Base-by-base conservation (phyloP, 257 asterid species). In the Eucommia ulmoides region DNA sequence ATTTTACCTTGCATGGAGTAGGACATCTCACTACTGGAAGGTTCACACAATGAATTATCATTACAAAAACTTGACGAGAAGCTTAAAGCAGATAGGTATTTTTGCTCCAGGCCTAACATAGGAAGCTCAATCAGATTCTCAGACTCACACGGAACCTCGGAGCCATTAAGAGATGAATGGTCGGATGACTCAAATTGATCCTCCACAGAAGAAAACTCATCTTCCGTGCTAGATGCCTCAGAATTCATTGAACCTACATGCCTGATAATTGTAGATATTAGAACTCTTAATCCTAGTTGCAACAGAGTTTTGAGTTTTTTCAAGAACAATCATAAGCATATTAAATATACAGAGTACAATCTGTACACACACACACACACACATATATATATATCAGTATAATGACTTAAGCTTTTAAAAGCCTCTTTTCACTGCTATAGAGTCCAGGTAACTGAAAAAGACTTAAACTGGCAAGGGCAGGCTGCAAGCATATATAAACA, bases 71-170 rank as follows among this genome's bases (percentile, higher is more conserved):
- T 74, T 61, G 48, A 62, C 50, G 80, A 74, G 62, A 81, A 60
- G 61, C 68, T 80, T 61, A 89, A 69, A 64, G 85, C 85, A 60
- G 88, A 79, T 49, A 86, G 67, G 63, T 73, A 86, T 65, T 66
- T 70, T 49, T 69, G 76, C 52, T 73, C 72, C 50, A 60, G 29
- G 22, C 19, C 55, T 46, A 42, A 26, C 56, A 25, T 60, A 54
- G 74, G 52, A 33, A 50, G 18, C 9, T 35, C 48, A 51, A 25
- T 45, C 62, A 46, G 62, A 45, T 55, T 72, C 53, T 70, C 84
- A 60, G 64, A 59, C 53, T 72, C 83, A 22, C 61, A 66, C 67
- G 65, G 70, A 70, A 71, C 96, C 50, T 78, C 84, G 21, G 58
- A 66, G 63, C 77, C 61, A 33, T 70, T 74, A 48, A 73, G 53